Base-by-base conservation (phyloP, 139 green algal species). In the Auxenochlorella protothecoides region DNA sequence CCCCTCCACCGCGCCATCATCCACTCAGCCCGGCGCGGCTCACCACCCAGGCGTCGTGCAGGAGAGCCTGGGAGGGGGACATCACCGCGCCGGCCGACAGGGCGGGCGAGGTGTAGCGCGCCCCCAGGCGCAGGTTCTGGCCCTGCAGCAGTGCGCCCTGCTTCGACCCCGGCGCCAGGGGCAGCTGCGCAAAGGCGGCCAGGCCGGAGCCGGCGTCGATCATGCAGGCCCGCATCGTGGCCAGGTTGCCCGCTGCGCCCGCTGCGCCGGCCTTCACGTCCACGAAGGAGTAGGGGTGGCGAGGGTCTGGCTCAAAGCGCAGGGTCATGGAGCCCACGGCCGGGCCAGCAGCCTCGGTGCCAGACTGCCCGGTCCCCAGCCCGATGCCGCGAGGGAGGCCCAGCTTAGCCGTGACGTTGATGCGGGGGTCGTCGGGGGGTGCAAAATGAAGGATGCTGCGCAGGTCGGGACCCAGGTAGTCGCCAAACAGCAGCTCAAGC, bases 401-500 rank as follows among this genome's bases (percentile, higher is more conserved):
- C 51, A 86, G 71, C 55, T 84, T 85, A 15, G 79, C 82, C 6
- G 76, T 82, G 16, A 89, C 73, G 12, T 71, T 83, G 15, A 89
- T 67, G 51, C 80, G 73, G 52, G 79, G 71, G 16, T 89, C 84
- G 5, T 81, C 83, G 7, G 66, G 68, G 52, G 83, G 83, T 3
- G 70, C 70, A 64, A 86, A 83, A 62, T 71, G 52, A 9, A 81
- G 70, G 5, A 73, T 10, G 8, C 63, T 68, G 5, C 63, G 63
- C 6, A 67, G 14, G 52, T 78, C 77, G 3, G 3, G 8, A 1
- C 10, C 11, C 16, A 86, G 55, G 52, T 87, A 91, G 66, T 89
- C 85, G 4, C 79, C 75, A 68, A 91, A 88, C 7, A 91, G 85
- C 73, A 75, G 80, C 12, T 69, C 66, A 44, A 90, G 71, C 56